Percentiles rank a stretch among this genome's conserved stretches.
Conservation (phyloP, 2,329 filamentous ascomycete species). For the Microsporum audouinii region DNA sequence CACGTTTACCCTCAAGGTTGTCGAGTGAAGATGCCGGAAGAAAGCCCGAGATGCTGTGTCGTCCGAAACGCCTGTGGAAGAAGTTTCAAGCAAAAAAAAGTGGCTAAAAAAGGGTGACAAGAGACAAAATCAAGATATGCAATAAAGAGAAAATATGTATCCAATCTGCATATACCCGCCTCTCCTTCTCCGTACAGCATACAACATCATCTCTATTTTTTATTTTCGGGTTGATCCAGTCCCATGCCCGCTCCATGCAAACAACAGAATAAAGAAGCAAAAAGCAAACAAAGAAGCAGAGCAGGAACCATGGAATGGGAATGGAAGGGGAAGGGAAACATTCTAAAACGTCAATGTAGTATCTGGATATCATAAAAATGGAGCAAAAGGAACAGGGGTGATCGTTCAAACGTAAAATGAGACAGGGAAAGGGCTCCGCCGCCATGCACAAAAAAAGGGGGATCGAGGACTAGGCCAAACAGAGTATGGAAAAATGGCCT, state of each 20-base stretch:
- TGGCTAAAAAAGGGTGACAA: not conserved
- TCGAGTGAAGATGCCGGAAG: not conserved
- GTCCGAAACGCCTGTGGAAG: not conserved
- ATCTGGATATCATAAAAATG: not conserved
- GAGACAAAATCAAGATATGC: not conserved
- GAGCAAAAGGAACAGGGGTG: not conserved
- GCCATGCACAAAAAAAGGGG: not conserved
- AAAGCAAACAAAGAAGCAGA: not conserved
- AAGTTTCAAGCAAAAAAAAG: not conserved
- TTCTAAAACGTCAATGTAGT: not conserved
- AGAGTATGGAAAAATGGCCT: not conserved
- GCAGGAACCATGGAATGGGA: not conserved
- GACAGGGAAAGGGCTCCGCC: not conserved
- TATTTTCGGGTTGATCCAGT: conserved; percentile 1
- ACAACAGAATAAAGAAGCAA: not conserved
- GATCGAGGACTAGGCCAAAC: not conserved
- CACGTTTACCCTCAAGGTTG: not conserved
- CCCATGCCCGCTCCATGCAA: conserved; percentile 3
- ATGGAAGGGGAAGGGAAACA: not conserved
- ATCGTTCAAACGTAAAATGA: not conserved
- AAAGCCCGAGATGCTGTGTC: not conserved
- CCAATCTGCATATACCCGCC: conserved; percentile 1
- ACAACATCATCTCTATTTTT: not conserved
- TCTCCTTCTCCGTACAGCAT: not conserved
- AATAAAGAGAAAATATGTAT: not conserved